phyloP scores from a whole-genome alignment of 2,329 filamentous ascomycete species.

The Cladosporium velox region DNA sequence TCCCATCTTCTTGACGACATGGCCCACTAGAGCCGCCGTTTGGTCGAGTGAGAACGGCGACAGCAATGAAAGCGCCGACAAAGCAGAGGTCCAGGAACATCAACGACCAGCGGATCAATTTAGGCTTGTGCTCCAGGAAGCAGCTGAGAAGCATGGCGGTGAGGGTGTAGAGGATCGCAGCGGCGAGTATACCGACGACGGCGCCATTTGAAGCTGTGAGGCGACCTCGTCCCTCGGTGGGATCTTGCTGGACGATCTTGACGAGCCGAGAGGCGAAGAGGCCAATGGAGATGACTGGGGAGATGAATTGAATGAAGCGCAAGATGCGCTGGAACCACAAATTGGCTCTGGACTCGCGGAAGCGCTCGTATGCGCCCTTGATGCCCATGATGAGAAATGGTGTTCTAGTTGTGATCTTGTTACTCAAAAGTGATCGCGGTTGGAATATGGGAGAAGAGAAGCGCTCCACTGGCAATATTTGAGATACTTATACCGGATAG shows the following conservation, averaged over 20 bases:
- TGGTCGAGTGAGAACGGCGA: constrained; percentile 42
- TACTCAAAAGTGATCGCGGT: not conserved
- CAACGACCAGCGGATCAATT: constrained; percentile 43
- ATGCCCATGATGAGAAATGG: not conserved
- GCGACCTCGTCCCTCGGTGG: not conserved
- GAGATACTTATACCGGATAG: not conserved
- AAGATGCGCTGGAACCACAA: constrained; percentile 38
- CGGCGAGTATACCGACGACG: constrained; percentile 50
- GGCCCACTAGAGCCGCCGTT: constrained; percentile 6
- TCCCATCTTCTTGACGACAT: constrained; percentile 6
- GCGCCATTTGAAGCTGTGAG: constrained; percentile 42
- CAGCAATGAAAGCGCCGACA: constrained; percentile 48
- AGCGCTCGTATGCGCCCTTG: not conserved
- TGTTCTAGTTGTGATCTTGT: not conserved
- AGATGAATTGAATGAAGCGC: constrained; percentile 48
- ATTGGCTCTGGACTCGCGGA: constrained; percentile 22
- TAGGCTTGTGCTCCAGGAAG: constrained; percentile 38
- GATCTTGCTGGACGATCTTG: constrained; percentile 41
- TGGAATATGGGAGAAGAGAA: not conserved
- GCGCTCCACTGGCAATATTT: not conserved
- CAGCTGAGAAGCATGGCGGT: constrained; percentile 40
- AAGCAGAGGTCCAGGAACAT: constrained; percentile 45
- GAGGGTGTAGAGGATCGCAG: constrained; percentile 48
- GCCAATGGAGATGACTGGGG: constrained; percentile 46
- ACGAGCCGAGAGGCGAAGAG: constrained; percentile 46